Evolutionary conservation across 306 rosid genomes (phyloP), one percentile per base, ranked within the genome.

Genomic region (Dryas octopetala): DNA sequence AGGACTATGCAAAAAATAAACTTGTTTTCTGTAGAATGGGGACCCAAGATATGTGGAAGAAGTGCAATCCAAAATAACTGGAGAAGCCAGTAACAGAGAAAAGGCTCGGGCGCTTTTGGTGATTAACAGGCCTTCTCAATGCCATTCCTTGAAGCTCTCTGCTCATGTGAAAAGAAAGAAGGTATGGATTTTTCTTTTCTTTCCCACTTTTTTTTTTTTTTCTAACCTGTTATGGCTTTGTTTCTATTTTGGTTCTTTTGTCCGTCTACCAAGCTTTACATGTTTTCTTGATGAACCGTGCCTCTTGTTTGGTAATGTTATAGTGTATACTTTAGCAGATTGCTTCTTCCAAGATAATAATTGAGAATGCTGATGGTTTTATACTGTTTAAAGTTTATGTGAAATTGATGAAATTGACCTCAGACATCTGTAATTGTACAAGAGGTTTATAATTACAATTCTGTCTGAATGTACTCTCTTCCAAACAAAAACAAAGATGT

Each of bases 71-170:
- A 86, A 89, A 79, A 80, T 83, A 74, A 76, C 78, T 49, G 91
- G 87, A 80, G 97, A 88, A 79, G 83, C 87, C 75, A 88, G 79
- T 68, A 87, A 85, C 76, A 85, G 87, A 76, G 89, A 89, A 66
- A 87, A 88, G 86, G 84, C 88, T 79, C 82, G 88, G 91, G 86
- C 84, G 85, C 87, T 89, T 78, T 82, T 88, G 74, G 97, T 87
- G 81, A 84, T 89, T 74, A 84, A 74, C 46, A 94, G 85, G 78
- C 89, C 83, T 45, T 77, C 90, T 83, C 96, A 88, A 53, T 89
- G 93, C 65, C 85, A 92, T 73, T 88, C 97, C 77, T 78, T 85
- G 88, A 86, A 87, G 85, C 90, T 91, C 43, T 81, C 88, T 9
- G 91, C 88, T 74, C 85, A 81, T 68, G 60, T 83, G 1, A 81